phyloP scores from a whole-genome alignment of 1,139 yeast genomes.

The Tardiomyces blankii region DNA sequence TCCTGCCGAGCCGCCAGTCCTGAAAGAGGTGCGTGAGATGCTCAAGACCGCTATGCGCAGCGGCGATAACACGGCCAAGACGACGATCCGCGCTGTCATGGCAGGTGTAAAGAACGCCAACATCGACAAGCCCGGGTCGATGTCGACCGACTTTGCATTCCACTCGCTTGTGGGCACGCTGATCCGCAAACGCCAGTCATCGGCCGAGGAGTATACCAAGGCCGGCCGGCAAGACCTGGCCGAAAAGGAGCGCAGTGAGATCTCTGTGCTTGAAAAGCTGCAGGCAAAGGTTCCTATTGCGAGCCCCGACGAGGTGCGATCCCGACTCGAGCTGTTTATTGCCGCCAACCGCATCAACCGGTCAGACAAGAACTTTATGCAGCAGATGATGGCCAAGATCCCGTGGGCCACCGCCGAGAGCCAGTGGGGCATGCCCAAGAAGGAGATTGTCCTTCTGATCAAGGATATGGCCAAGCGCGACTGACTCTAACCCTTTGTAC shows the following conservation, averaged over 20 bases:
- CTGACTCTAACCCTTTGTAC: too few relatives aligned
- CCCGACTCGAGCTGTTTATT: slow-evolving; percentile 30
- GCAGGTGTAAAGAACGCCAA: slow-evolving; percentile 52
- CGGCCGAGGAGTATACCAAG: slow-evolving; percentile 39
- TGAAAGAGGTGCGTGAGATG: slow-evolving; percentile 22
- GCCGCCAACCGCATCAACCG: too few relatives aligned
- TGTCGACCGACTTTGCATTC: slow-evolving; percentile 38
- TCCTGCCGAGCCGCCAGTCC: slow-evolving; percentile 23
- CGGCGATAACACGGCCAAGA: slow-evolving; percentile 28
- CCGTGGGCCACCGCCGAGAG: slow-evolving; percentile 31
- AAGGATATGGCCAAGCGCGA: too few relatives aligned
- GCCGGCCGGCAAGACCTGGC: slow-evolving; percentile 47
- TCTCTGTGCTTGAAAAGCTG: slow-evolving; percentile 35
- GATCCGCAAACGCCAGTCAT: slow-evolving; percentile 42
- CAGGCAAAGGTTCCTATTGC: slow-evolving; percentile 39
- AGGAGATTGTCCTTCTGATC: too few relatives aligned
- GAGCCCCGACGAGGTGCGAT: slow-evolving; percentile 36
- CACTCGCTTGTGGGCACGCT: slow-evolving; percentile 39
- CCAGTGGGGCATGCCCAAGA: not conserved
- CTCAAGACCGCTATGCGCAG: slow-evolving; percentile 26
- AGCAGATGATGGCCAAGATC: slow-evolving; percentile 34
- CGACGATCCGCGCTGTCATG: slow-evolving; percentile 44
- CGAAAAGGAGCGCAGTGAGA: slow-evolving; percentile 42
- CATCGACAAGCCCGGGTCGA: slow-evolving; percentile 36
- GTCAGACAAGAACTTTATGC: slow-evolving; percentile 22